Base-by-base conservation (phyloP, 2,329 filamentous ascomycete species). In the Mycogone perniciosa region DNA sequence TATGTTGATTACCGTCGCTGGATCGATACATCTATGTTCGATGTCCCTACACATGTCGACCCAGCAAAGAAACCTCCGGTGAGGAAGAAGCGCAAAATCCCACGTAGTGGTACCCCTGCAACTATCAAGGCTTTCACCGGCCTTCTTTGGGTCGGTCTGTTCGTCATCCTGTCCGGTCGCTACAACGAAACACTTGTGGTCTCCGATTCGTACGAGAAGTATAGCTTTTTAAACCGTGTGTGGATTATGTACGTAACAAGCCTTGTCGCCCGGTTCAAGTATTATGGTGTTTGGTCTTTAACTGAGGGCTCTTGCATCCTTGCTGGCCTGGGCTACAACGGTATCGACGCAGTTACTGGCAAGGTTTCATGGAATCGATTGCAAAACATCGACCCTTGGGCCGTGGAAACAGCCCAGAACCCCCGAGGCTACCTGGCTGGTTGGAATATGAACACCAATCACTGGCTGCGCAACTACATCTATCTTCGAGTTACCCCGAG, bases 401-500 rank as follows among this genome's bases (percentile, higher is more conserved):
- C 81, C 2, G 88, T 99, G 30, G 93, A 99, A 71, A 77, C 82
- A 1, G 93, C 92, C 1, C 91, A 96, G 70, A 99, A 97, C 66
- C 88, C 88, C n/a, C 84, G 92, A 48, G 90, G 82, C 2, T 97
- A 93, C 62, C 78, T 99, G 3, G 92, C 85, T 44, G 87, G 83
- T 62, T 99, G 93, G 93, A 99, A 99, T 68, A 96, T 96, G 74
- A 97, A 97, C 70, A 99, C 93, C 9, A 99, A 96, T 67, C 83
- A 89, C 62, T 99, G 93, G 93, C 74, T 99, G 54, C 82, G 91
- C 43, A 96, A 97, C 68, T 99, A 96, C 64, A 79, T 99, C 59
- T 99, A 97, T 65, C 77, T 99, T 44, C 85, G 93, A 27, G 93
- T 99, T 3, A 99, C 93, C 0, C 93, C 93, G 0, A 87, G 88